A percentile compares a stretch with the other conserved stretches of the same genome.
These are phyloP conservation scores for Pseudomonodictys pantanalensis DNA, from an alignment of 495 filamentous ascomycete genomes.

Conservation along the genomic window DNA sequence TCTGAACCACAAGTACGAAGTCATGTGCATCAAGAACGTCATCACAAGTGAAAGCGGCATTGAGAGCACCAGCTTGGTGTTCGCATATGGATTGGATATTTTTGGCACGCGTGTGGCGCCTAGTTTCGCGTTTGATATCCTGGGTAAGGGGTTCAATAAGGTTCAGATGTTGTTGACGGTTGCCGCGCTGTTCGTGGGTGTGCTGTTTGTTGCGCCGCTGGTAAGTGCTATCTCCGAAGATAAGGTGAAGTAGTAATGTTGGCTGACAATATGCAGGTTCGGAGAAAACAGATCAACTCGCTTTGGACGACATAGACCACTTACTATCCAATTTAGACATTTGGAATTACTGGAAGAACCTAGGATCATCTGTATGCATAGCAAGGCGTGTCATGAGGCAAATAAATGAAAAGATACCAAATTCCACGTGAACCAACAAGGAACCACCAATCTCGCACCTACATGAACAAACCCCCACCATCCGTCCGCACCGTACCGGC, in stretches of 20 bases:
- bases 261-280: constrained; percentile 41
- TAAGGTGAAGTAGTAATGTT: not conserved
- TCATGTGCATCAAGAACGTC: constrained; percentile 69
- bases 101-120: constrained; percentile 84
- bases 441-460: too few relatives aligned
- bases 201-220: constrained; percentile 76
- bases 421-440: too few relatives aligned
- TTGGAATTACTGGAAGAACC: too few relatives aligned
- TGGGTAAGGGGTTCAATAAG: constrained; percentile 92
- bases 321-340: not conserved
- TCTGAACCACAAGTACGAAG: constrained; percentile 77
- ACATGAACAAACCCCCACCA: constrained; percentile 34
- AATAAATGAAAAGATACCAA: too few relatives aligned
- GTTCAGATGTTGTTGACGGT: constrained; percentile 80
- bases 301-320: constrained; percentile 48
- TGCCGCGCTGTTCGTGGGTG: constrained; percentile 68
- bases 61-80: constrained; percentile 90
- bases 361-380: not conserved
- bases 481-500: constrained; percentile 34
- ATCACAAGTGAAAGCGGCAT: constrained; percentile 71
- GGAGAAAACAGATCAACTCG: constrained; percentile 53
- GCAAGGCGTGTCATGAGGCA: not conserved
- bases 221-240: constrained; percentile 48
- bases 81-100: constrained; percentile 85
- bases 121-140: constrained; percentile 82